Percentiles rank a stretch among this genome's conserved stretches.
These are phyloP conservation scores for Allium fistulosum DNA, from an alignment of 106 monocot genomes.

Conservation along the genomic window DNA sequence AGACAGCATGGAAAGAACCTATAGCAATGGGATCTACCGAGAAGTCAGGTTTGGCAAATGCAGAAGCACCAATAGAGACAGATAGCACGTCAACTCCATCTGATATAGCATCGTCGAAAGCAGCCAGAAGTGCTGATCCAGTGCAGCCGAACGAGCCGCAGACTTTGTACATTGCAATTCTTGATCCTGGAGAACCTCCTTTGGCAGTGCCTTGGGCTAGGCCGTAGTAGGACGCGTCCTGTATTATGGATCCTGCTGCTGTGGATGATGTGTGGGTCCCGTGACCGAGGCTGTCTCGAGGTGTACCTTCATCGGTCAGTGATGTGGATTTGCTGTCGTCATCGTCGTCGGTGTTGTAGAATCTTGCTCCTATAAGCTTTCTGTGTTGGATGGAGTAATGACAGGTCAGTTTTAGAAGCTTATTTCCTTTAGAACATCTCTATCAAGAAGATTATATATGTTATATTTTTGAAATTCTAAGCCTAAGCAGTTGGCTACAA, in stretches of 20 bases:
- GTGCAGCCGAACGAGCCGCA: conserved; percentile 39
- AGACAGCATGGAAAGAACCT: conserved; percentile 76
- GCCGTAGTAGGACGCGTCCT: conserved; percentile 60
- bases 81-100: conserved; percentile 77
- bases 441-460: too few species aligned
- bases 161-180: conserved; percentile 73
- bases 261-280: conserved; percentile 89
- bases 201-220: conserved; percentile 58
- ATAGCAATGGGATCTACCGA: conserved; percentile 55
- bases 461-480: too few species aligned
- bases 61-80: conserved; percentile 50
- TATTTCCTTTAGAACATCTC: too few species aligned
- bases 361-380: conserved; percentile 77
- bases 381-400: conserved; percentile 14
- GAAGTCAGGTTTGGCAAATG: conserved; percentile 29
- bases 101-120: conserved; percentile 55
- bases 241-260: conserved; percentile 36
- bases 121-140: conserved; percentile 56
- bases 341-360: conserved; percentile 20
- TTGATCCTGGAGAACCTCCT: conserved; percentile 47
- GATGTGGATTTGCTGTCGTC: not conserved
- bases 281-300: conserved; percentile 57
- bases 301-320: conserved; percentile 9
- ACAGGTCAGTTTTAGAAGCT: not conserved
- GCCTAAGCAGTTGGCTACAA: too few species aligned